Conservation (phyloP, 2,329 filamentous ascomycete species). For the Nemania abortiva region DNA sequence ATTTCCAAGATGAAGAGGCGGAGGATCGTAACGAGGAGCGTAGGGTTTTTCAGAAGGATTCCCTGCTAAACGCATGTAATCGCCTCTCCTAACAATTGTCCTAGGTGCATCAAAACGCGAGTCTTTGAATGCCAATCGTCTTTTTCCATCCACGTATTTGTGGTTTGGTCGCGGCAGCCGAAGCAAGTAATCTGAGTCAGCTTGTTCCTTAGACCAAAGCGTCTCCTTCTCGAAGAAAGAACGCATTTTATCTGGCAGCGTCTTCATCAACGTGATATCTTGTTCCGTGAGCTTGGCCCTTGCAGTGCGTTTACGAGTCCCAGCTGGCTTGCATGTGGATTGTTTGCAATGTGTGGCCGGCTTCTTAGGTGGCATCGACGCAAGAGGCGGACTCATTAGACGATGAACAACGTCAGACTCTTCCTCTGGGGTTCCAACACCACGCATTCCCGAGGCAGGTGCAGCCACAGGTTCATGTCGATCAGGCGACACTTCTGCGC, state of each 20-base stretch:
- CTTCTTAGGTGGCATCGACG: neutral
- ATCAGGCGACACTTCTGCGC: neutral
- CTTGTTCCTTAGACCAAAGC: conserved; percentile 15
- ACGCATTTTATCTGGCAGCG: neutral
- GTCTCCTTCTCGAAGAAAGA: conserved; percentile 23
- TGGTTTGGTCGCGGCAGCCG: conserved; percentile 20
- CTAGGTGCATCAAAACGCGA: conserved; percentile 14
- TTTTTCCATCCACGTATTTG: conserved; percentile 29
- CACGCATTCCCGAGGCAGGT: neutral
- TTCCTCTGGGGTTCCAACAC: neutral
- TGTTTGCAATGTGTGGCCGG: neutral
- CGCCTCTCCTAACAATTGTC: neutral
- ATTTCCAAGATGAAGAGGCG: neutral
- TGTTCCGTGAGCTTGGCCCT: neutral
- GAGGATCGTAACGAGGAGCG: conserved; percentile 17
- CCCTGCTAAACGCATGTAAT: conserved; percentile 37
- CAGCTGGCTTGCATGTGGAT: neutral
- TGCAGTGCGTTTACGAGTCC: neutral
- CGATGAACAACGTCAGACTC: neutral
- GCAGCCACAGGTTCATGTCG: neutral
- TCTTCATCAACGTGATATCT: neutral
- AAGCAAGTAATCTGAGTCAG: conserved; percentile 28
- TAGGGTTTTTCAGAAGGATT: conserved; percentile 39
- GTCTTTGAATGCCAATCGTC: conserved; percentile 13
- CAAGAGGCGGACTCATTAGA: conserved; percentile 8